Evolutionary conservation across 2,329 filamentous ascomycete genomes (phyloP).

Genomic region (Sporothrix variecibatus): DNA sequence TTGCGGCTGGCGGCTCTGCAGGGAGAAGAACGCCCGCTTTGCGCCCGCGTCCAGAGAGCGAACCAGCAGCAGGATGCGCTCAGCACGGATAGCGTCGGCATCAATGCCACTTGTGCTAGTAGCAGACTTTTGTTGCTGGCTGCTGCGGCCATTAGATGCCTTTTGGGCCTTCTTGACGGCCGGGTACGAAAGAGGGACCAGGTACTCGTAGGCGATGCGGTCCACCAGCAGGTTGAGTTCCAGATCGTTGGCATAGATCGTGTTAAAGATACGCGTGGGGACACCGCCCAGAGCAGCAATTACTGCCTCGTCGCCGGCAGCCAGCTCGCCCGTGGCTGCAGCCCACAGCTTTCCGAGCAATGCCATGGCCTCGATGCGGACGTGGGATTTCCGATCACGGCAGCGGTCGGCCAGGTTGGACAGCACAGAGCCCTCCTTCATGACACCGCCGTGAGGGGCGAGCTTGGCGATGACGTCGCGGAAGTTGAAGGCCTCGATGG

Average conservation of each 20-base stretch:
- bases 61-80: conserved; percentile 80
- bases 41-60: conserved; percentile 75
- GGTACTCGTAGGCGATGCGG: conserved; percentile 78
- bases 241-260: conserved; percentile 84
- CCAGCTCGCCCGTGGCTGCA: conserved; percentile 85
- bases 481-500: conserved; percentile 78
- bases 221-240: conserved; percentile 86
- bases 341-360: conserved; percentile 87
- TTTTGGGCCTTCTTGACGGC: conserved; percentile 65
- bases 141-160: conserved; percentile 52
- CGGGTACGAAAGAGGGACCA: conserved; percentile 89
- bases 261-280: conserved; percentile 81
- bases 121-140: conserved; percentile 18
- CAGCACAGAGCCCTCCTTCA: conserved; percentile 75
- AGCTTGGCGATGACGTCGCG: conserved; percentile 80
- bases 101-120: conserved; percentile 49
- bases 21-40: conserved; percentile 83
- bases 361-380: conserved; percentile 85
- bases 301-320: conserved; percentile 76
- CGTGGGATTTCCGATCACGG: conserved; percentile 78
- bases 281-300: conserved; percentile 75
- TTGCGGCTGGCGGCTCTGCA: conserved; percentile 75
- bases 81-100: conserved; percentile 75
- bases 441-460: conserved; percentile 72
- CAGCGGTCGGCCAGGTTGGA: conserved; percentile 82